Conservation (phyloP, 75 land plant species). For the Pseudotsuga menziesii region DNA sequence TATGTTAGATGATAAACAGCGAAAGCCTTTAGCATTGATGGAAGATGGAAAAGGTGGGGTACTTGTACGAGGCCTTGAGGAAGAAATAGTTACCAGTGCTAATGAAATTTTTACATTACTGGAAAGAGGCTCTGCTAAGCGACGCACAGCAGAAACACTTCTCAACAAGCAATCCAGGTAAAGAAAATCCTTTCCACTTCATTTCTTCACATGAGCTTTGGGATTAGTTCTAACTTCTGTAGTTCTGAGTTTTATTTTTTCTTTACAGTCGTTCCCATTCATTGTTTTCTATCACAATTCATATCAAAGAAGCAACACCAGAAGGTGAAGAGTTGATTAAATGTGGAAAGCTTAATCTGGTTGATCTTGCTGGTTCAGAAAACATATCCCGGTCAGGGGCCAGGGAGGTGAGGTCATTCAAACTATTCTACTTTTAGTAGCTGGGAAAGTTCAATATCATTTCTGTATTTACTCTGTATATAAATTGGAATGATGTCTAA, state of each 20-base stretch:
- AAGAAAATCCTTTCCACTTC: not conserved
- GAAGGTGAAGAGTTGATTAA: slow-evolving; percentile 99
- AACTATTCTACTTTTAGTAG: not conserved
- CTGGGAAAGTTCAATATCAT: not conserved
- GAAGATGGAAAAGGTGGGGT: slow-evolving; percentile 95
- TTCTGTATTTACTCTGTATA: not conserved
- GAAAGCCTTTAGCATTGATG: slow-evolving; percentile 72
- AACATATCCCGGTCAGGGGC: slow-evolving; percentile 99
- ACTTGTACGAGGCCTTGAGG: slow-evolving; percentile 83
- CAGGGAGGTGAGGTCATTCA: slow-evolving; percentile 56
- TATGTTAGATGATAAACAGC: slow-evolving; percentile 51
- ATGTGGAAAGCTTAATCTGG: slow-evolving; percentile 95
- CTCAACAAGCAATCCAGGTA: slow-evolving; percentile 90
- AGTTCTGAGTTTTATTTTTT: slow-evolving; percentile 2
- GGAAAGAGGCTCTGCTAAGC: slow-evolving; percentile 83
- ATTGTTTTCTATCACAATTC: slow-evolving; percentile 92
- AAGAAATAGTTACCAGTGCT: slow-evolving; percentile 81
- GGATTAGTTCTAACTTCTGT: not conserved
- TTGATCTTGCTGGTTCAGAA: slow-evolving; percentile 97
- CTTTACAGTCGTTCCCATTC: slow-evolving; percentile 94
- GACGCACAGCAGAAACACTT: slow-evolving; percentile 86
- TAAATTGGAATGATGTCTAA: not conserved
- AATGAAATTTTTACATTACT: slow-evolving; percentile 72
- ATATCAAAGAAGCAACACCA: slow-evolving; percentile 97
- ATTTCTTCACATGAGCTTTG: not conserved